A percentile compares a stretch with the other conserved stretches of the same genome.
phyloP scores from a whole-genome alignment of 176 grass and related monocot species.

The maize (Zea mays) region DNA sequence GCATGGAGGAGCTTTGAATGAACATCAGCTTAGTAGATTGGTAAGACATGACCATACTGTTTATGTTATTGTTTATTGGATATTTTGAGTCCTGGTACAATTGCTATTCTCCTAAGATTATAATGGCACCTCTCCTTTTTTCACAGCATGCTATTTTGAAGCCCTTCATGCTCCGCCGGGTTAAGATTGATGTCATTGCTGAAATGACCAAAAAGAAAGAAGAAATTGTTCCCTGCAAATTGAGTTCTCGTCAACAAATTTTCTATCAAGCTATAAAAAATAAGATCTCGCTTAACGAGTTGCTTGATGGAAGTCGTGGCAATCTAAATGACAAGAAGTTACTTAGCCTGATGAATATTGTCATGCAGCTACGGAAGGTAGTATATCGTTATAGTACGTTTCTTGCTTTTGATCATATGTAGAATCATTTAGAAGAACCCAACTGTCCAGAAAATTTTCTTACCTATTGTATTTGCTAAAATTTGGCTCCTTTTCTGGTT shows the following conservation, averaged over 20 bases:
- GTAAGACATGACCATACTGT: constrained; percentile 48
- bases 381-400: not conserved
- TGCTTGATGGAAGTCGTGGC: constrained; percentile 83
- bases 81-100: constrained; percentile 6
- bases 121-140: constrained; percentile 31
- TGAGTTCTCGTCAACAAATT: constrained; percentile 94
- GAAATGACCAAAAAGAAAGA: constrained; percentile 99
- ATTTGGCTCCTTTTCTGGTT: not conserved
- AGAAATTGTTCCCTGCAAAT: constrained; percentile 85
- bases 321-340: constrained; percentile 95
- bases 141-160: constrained; percentile 93
- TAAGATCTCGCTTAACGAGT: constrained; percentile 93
- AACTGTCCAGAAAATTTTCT: not conserved
- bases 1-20: constrained; percentile 97
- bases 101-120: not conserved
- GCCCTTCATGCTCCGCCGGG: constrained; percentile 94
- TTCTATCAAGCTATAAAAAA: constrained; percentile 99
- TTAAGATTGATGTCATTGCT: constrained; percentile 99
- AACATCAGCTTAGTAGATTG: constrained; percentile 98
- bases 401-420: constrained; percentile 28
- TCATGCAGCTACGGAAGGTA: constrained; percentile 98
- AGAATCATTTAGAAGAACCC: not conserved
- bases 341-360: constrained; percentile 99
- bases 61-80: constrained; percentile 23
- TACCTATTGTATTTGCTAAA: constrained; percentile 13